Evolutionary conservation across 2,329 filamentous ascomycete species (phyloP).

Genomic region (Parastagonospora avenae): DNA sequence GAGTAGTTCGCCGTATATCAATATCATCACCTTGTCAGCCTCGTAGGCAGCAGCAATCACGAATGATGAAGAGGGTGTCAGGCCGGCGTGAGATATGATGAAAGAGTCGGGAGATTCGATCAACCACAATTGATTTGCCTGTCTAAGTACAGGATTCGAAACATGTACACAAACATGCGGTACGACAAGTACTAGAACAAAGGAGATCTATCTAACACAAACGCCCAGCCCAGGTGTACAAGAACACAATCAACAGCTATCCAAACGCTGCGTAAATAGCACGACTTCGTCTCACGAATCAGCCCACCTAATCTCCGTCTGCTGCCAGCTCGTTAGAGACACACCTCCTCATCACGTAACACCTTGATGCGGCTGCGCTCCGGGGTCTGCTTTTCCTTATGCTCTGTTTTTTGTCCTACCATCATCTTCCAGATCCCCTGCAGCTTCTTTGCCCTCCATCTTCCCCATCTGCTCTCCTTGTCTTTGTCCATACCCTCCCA

Average conservation of each 20-base stretch:
- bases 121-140: too few relatives aligned
- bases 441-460: background rate
- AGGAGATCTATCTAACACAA: background rate
- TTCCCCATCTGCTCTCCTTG: background rate
- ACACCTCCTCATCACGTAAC: background rate
- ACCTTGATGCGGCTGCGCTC: background rate
- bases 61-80: too few relatives aligned
- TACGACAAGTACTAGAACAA: background rate
- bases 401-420: background rate
- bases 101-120: too few relatives aligned
- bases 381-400: too few relatives aligned
- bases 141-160: too few relatives aligned
- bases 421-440: background rate
- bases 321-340: background rate
- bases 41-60: background rate
- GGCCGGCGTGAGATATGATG: too few relatives aligned
- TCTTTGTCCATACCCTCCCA: slow-evolving; percentile 1
- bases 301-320: too few relatives aligned
- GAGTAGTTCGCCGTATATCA: background rate
- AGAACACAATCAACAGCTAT: background rate
- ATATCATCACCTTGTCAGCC: background rate
- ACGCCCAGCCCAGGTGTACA: background rate
- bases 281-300: too few relatives aligned
- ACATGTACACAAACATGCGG: too few relatives aligned
- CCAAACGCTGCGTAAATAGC: too few relatives aligned